Evolutionary conservation across 2,329 filamentous ascomycete genomes (phyloP).

Genomic region (Zymoseptoria pseudotritici): DNA sequence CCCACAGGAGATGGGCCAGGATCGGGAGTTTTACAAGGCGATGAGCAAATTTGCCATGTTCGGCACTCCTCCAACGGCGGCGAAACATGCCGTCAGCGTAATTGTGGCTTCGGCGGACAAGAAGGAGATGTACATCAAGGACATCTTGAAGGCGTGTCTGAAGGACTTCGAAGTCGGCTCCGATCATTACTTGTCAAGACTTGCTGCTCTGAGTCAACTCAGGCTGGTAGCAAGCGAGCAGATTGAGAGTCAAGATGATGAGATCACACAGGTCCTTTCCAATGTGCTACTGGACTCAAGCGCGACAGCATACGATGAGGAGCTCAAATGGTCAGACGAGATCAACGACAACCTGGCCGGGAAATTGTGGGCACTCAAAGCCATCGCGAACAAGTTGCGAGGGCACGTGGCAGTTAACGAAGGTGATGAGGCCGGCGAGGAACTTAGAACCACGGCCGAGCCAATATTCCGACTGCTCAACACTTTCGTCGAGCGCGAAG

Average conservation of each 20-base stretch:
- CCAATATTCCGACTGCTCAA: conserved; percentile 74
- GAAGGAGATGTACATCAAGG: conserved; percentile 78
- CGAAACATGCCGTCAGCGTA: conserved; percentile 91
- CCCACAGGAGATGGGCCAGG: conserved; percentile 71
- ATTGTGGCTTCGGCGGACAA: conserved; percentile 69
- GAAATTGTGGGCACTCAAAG: conserved; percentile 76
- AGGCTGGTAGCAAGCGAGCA: conserved; percentile 68
- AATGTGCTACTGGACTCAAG: conserved; percentile 62
- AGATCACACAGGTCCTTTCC: conserved; percentile 71
- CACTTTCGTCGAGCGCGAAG: conserved; percentile 64
- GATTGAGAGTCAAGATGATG: conserved; percentile 60
- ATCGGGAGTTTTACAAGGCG: conserved; percentile 72
- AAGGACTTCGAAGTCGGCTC: conserved; percentile 66
- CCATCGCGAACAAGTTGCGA: conserved; percentile 77
- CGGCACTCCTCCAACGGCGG: conserved; percentile 71
- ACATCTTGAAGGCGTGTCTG: conserved; percentile 68
- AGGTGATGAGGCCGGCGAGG: conserved; percentile 29
- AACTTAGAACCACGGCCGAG: conserved; percentile 47
- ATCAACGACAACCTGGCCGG: conserved; percentile 75
- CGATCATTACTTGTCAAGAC: conserved; percentile 65
- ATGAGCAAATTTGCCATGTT: conserved; percentile 77
- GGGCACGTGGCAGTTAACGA: conserved; percentile 37
- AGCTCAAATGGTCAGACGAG: conserved; percentile 41
- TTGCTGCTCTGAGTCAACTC: conserved; percentile 66
- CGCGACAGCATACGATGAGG: conserved; percentile 40